Percentiles rank a stretch among this genome's conserved stretches.
Evolutionary conservation across 179 eudicot species (phyloP).

Genomic region (Silene noctiflora): DNA sequence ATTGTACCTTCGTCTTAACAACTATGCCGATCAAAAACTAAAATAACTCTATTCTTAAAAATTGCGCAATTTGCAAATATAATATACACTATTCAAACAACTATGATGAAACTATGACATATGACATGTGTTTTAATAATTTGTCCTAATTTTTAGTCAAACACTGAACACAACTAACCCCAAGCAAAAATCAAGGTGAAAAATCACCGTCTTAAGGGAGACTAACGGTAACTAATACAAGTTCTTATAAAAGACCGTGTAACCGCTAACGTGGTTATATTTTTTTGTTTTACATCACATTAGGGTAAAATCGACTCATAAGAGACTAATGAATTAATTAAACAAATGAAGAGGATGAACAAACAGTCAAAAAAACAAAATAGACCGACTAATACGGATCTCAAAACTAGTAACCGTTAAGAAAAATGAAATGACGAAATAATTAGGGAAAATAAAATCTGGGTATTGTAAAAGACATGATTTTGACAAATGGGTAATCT

Average conservation of each 20-base stretch:
- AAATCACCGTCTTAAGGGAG: too few species aligned
- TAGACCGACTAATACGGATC: conserved; percentile 21
- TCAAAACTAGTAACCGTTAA: conserved; percentile 7
- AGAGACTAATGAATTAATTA: neutral
- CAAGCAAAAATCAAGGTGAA: neutral
- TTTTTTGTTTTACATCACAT: neutral
- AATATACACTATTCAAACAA: neutral
- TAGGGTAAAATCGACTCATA: too few species aligned
- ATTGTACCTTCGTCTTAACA: too few species aligned
- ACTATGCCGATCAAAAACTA: neutral
- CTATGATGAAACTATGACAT: neutral
- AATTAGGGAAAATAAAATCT: conserved; percentile 2
- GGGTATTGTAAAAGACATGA: conserved; percentile 3
- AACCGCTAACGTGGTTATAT: neutral
- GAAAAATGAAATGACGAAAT: neutral
- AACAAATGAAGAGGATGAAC: conserved; percentile 19
- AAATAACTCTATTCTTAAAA: neutral
- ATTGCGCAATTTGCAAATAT: conserved; percentile 6
- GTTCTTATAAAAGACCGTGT: too few species aligned
- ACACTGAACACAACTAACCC: neutral
- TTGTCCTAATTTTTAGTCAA: conserved; percentile 4
- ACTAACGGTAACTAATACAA: too few species aligned
- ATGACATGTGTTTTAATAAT: conserved; percentile 7
- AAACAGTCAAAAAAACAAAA: neutral
- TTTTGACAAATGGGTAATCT: neutral